Evolutionary conservation across 2,329 filamentous ascomycete genomes (phyloP), one percentile per base, ranked within the genome.

Genomic region (Aspergillaceae sp.): DNA sequence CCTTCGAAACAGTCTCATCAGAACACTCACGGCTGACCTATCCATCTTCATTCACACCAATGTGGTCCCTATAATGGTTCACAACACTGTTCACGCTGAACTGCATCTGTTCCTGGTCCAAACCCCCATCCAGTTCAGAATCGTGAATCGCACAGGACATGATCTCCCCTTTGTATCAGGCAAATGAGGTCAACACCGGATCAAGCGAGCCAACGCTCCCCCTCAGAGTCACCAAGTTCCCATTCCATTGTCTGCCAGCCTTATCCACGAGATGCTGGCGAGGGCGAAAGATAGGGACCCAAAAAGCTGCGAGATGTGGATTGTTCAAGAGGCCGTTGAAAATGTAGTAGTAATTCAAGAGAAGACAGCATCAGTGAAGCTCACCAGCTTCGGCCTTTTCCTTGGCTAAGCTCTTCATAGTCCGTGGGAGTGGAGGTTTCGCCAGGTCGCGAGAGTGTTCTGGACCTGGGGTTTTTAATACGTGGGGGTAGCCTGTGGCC

Each of bases 261-360:
- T 29, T 40, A 42, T 58, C 53, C 4, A 59, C 56, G 1, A 59
- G 46, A 38, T 59, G 47, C 41, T 60, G 56, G 19, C 49, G 44
- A 27, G 40, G 44, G 4, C 46, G 19, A 11, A 60, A n/a, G 1
- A 55, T 9, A 2, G 56, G 56, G 34, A 55, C 45, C n/a, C 35
- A 42, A 8, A 60, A 50, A 7, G 53, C 55, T 34, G 48, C 29
- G 5, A 58, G 44, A 46, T 59, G 56, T 7, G 44, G 10, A 41
- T 57, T 55, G 42, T 62, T 60, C 2, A 52, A 30, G 4, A 43
- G 45, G 2, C 49, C 53, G 28, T 55, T 60, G 44, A 58, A 59
- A 9, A 60, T 40, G 32, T 51, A 54, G 43, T 59, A 59, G 3
- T 50, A 33, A 45, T 57, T 56, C 36, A 55, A 57, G 7, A 57